Percentiles rank a stretch among this genome's conserved stretches.
Conservation (phyloP, 2,329 filamentous ascomycete genomes). For the Clonostachys rhizophaga region DNA sequence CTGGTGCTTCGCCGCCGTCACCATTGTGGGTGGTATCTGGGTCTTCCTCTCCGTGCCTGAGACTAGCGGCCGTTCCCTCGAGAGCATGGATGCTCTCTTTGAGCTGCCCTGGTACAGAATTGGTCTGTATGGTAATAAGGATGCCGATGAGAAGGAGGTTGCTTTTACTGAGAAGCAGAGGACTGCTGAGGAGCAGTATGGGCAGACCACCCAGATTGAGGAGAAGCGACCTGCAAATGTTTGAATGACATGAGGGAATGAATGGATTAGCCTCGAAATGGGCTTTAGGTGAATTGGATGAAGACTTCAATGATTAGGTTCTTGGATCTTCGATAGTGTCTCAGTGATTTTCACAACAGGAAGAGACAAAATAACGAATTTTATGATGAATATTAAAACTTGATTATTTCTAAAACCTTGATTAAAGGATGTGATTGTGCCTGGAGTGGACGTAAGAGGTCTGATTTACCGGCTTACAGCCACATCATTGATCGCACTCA, state of each 20-base stretch:
- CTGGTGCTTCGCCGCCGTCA: conserved; percentile 69
- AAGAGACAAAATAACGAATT: too few species aligned
- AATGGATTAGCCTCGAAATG: background rate
- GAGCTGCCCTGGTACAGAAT: conserved; percentile 72
- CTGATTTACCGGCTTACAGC: too few species aligned
- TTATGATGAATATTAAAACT: too few species aligned
- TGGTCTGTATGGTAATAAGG: conserved; percentile 49
- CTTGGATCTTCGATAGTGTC: too few species aligned
- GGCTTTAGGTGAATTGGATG: too few species aligned
- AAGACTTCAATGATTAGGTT: too few species aligned
- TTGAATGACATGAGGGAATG: background rate
- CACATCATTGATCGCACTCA: too few species aligned
- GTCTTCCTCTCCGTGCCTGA: conserved; percentile 71
- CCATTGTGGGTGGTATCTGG: conserved; percentile 63
- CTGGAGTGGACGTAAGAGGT: too few species aligned
- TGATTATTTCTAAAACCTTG: too few species aligned
- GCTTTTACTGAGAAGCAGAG: conserved; percentile 38
- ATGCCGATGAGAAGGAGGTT: conserved; percentile 41
- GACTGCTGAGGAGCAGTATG: conserved; percentile 20
- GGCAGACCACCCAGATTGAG: conserved; percentile 27
- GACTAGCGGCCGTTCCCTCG: conserved; percentile 60
- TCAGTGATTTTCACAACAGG: too few species aligned
- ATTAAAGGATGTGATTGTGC: too few species aligned
- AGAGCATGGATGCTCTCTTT: conserved; percentile 70
- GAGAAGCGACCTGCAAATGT: conserved; percentile 2